phyloP scores from a whole-genome alignment of 1,139 yeast genomes.

The Scheffersomyces stambukii region DNA sequence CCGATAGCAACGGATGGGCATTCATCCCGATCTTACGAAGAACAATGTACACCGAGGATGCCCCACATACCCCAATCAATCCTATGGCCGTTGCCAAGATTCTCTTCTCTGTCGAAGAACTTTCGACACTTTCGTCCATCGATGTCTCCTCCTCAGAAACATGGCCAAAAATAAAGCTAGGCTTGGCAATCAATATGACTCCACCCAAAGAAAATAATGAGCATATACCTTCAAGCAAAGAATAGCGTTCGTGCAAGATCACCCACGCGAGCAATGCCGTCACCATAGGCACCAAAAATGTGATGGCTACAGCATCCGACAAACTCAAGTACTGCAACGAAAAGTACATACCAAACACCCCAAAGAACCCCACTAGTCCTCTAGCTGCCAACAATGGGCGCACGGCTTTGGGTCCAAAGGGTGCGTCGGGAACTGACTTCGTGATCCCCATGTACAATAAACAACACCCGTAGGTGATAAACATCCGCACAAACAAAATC shows the following conservation, averaged over 20 bases:
- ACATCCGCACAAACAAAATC: constrained; percentile 73
- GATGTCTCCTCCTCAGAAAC: constrained; percentile 28
- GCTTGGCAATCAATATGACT: constrained; percentile 78
- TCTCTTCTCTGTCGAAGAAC: constrained; percentile 36
- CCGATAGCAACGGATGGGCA: constrained; percentile 79
- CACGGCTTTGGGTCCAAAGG: constrained; percentile 65
- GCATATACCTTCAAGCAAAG: constrained; percentile 62
- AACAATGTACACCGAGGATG: constrained; percentile 65
- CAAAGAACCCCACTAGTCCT: constrained; percentile 73
- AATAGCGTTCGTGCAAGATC: constrained; percentile 63
- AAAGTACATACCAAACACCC: constrained; percentile 73
- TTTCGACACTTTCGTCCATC: constrained; percentile 30
- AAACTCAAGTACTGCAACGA: constrained; percentile 70
- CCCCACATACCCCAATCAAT: constrained; percentile 66
- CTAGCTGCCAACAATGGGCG: constrained; percentile 56
- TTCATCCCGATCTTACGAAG: constrained; percentile 70
- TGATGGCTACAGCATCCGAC: constrained; percentile 73
- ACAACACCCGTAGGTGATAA: constrained; percentile 60
- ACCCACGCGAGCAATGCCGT: constrained; percentile 75
- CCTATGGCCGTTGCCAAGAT: constrained; percentile 63
- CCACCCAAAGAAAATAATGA: constrained; percentile 69
- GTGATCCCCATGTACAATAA: constrained; percentile 49
- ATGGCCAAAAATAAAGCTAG: constrained; percentile 64
- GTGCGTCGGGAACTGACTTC: constrained; percentile 52
- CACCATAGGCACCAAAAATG: constrained; percentile 73